These are phyloP conservation scores for Backusella psychrophila DNA, from an alignment of 192 early-diverging fungal genomes.

Conservation along the genomic window DNA sequence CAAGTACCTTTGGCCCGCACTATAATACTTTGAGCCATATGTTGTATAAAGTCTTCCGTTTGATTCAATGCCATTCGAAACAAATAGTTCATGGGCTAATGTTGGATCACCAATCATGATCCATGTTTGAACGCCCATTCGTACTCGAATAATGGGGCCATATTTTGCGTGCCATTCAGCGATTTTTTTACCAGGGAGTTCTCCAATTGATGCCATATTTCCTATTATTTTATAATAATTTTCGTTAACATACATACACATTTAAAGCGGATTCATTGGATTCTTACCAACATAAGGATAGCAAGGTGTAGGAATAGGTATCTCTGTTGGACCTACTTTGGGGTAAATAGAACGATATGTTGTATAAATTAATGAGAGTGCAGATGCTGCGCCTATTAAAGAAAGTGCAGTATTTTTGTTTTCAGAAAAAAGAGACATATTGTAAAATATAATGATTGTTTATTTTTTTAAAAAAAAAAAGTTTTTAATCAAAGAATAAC, in stretches of 20 bases:
- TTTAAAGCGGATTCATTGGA: not conserved
- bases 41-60: not conserved
- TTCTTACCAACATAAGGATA: constrained; percentile 18
- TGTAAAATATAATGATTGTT: not conserved
- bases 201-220: not conserved
- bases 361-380: not conserved
- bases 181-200: not conserved
- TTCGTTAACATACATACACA: not conserved
- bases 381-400: not conserved
- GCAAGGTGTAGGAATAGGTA: not conserved
- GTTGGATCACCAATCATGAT: constrained; percentile 8
- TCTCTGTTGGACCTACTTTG: not conserved
- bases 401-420: not conserved
- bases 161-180: constrained; percentile 8
- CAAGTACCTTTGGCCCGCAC: not conserved
- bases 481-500: not conserved
- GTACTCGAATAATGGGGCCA: constrained; percentile 3
- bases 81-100: constrained; percentile 15
- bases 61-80: not conserved
- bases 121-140: constrained; percentile 14
- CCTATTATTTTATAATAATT: not conserved
- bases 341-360: not conserved
- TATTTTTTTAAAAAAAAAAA: not conserved
- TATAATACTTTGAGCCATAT: not conserved
- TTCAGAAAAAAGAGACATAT: not conserved